A percentile compares a stretch with the other conserved stretches of the same genome.
phyloP scores from a whole-genome alignment of 164 flowering plant genomes.

The Houttuynia cordata region DNA sequence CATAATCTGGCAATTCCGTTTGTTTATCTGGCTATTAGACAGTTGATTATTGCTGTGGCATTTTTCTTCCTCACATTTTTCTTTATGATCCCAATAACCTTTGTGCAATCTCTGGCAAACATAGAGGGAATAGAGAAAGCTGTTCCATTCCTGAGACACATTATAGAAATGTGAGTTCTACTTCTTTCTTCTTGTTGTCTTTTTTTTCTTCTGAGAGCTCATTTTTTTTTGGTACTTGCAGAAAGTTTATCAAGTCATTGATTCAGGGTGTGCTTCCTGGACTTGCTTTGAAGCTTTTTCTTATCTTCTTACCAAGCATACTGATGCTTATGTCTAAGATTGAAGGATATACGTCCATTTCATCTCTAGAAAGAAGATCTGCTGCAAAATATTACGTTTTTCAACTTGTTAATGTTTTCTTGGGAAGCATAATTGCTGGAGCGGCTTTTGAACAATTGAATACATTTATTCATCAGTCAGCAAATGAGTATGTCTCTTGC shows the following conservation, averaged over 20 bases:
- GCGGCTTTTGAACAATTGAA: conserved; percentile 77
- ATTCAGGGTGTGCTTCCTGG: conserved; percentile 93
- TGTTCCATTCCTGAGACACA: conserved; percentile 50
- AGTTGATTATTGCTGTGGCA: conserved; percentile 56
- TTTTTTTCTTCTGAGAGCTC: not conserved
- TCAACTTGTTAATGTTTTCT: conserved; percentile 67
- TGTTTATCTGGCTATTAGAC: conserved; percentile 59
- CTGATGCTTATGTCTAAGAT: conserved; percentile 86
- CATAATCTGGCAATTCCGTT: conserved; percentile 70
- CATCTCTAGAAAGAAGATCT: conserved; percentile 68
- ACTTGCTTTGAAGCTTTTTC: conserved; percentile 74
- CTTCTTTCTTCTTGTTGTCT: not conserved
- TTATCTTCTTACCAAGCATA: conserved; percentile 58
- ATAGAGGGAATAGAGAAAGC: conserved; percentile 69
- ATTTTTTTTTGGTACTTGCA: conserved; percentile 19
- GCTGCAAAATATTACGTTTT: conserved; percentile 69
- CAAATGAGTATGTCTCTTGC: conserved; percentile 53
- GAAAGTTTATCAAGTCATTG: conserved; percentile 47
- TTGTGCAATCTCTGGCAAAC: conserved; percentile 84
- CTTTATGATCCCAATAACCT: conserved; percentile 83
- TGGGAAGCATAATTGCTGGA: conserved; percentile 82
- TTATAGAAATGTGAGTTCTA: conserved; percentile 29
- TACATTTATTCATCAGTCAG: conserved; percentile 57
- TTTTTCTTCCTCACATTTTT: conserved; percentile 86
- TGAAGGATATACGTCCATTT: conserved; percentile 58